These are phyloP conservation scores for Candida tibetensis DNA, from an alignment of 805 yeast species.

Conservation along the genomic window DNA sequence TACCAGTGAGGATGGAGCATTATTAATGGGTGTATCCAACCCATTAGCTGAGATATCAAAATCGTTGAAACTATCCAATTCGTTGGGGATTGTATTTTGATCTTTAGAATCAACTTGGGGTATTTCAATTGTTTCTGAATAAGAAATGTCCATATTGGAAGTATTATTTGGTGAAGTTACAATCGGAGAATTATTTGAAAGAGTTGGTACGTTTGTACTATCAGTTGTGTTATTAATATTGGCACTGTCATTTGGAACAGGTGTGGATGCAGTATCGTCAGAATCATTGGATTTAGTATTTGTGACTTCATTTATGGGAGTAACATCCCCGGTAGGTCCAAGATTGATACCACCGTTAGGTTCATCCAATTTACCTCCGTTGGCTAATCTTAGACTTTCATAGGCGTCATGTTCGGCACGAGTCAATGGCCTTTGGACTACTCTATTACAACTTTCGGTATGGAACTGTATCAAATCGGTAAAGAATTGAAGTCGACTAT, in stretches of 20 bases:
- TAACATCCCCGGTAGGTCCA: background rate
- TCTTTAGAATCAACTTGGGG: no score
- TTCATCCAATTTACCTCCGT: background rate
- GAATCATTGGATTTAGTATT: no score
- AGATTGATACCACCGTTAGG: background rate
- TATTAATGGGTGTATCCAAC: no score
- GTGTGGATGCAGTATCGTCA: background rate
- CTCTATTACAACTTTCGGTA: background rate
- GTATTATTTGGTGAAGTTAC: background rate
- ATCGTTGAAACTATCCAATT: background rate
- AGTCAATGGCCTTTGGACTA: background rate
- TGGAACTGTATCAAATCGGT: slow-evolving; percentile 45
- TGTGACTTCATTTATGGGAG: background rate
- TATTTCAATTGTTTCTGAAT: background rate
- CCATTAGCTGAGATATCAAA: background rate
- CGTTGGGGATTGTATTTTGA: background rate
- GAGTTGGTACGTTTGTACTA: background rate
- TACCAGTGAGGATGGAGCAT: background rate
- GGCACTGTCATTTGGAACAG: background rate
- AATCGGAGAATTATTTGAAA: background rate
- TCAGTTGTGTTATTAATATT: background rate
- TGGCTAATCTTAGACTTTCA: background rate
- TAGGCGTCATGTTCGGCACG: background rate
- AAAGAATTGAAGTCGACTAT: slow-evolving; percentile 47
- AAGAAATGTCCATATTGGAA: background rate